These are phyloP conservation scores for Neopestalotiopsis sp. DNA, from an alignment of 2,329 filamentous ascomycete species.

Conservation along the genomic window DNA sequence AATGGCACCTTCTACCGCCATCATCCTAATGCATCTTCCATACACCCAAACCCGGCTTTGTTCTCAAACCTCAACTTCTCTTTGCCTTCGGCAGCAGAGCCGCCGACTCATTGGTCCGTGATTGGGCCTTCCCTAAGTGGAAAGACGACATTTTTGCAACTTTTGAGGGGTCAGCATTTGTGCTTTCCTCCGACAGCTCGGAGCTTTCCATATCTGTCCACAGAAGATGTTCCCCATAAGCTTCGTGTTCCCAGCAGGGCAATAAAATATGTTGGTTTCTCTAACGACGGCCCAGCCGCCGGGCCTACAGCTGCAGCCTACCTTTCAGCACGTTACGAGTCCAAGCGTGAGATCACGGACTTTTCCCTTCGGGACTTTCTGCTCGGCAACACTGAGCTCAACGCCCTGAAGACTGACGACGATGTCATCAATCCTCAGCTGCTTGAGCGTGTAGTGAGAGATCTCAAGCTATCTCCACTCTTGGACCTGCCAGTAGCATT, in stretches of 20 bases:
- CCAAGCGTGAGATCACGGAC: conserved; percentile 82
- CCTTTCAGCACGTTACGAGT: conserved; percentile 89
- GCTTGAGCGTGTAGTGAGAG: conserved; percentile 67
- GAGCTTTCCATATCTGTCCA: conserved; percentile 79
- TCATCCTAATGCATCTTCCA: conserved; percentile 63
- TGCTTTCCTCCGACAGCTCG: conserved; percentile 77
- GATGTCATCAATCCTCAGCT: conserved; percentile 53
- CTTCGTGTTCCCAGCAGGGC: conserved; percentile 68
- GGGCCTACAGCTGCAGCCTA: conserved; percentile 76
- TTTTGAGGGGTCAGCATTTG: conserved; percentile 77
- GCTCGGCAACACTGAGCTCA: conserved; percentile 81
- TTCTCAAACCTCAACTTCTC: conserved; percentile 75
- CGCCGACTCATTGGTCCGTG: conserved; percentile 77
- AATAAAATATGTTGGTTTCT: conserved; percentile 91
- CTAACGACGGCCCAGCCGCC: conserved; percentile 68
- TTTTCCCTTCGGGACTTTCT: conserved; percentile 85
- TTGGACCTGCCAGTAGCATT: conserved; percentile 85
- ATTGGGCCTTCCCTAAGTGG: conserved; percentile 80
- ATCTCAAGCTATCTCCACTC: conserved; percentile 72
- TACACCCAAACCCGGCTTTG: conserved; percentile 70
- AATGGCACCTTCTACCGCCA: conserved; percentile 85
- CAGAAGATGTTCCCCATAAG: conserved; percentile 59
- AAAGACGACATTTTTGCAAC: conserved; percentile 82
- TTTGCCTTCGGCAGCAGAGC: conserved; percentile 62
- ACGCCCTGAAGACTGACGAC: conserved; percentile 66